Conservation (phyloP, 2,329 filamentous ascomycete species). For the Monosporascus sp. region DNA sequence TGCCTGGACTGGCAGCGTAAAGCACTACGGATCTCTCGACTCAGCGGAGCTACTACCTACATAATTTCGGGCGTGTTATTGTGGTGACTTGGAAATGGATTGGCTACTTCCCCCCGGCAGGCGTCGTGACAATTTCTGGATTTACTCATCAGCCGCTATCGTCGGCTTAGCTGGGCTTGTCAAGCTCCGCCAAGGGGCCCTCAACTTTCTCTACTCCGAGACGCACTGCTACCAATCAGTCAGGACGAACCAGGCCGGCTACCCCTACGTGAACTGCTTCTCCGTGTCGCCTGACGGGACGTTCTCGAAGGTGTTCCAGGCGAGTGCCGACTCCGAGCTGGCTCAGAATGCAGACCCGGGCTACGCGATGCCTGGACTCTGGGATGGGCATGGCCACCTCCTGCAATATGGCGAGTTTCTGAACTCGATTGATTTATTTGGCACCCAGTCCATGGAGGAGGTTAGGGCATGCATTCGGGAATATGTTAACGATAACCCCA, state of each 20-base stretch:
- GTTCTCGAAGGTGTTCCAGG: constrained; percentile 45
- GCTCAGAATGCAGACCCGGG: constrained; percentile 35
- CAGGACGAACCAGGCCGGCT: constrained; percentile 33
- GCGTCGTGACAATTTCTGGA: constrained; percentile 15
- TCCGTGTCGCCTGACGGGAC: constrained; percentile 42
- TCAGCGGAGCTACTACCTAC: too few relatives aligned
- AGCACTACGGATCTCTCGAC: too few relatives aligned
- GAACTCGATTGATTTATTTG: constrained; percentile 61
- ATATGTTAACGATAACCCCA: constrained; percentile 46
- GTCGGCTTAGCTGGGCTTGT: constrained; percentile 18
- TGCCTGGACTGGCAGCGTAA: too few relatives aligned
- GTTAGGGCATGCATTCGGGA: constrained; percentile 45
- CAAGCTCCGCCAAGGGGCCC: constrained; percentile 15
- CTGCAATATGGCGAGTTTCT: constrained; percentile 63
- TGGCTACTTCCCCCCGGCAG: constrained; percentile 12
- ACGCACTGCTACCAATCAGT: constrained; percentile 41
- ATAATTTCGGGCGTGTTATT: not conserved
- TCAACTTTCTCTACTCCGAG: constrained; percentile 19
- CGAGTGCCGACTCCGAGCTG: constrained; percentile 21
- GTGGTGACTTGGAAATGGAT: constrained; percentile 10
- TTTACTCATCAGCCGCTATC: constrained; percentile 13
- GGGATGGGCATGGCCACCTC: constrained; percentile 67
- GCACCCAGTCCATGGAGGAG: constrained; percentile 48
- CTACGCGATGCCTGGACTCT: constrained; percentile 60
- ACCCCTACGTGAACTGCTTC: constrained; percentile 48